Base-by-base conservation (phyloP, 75 land plant species). In the Sequoia sempervirens region DNA sequence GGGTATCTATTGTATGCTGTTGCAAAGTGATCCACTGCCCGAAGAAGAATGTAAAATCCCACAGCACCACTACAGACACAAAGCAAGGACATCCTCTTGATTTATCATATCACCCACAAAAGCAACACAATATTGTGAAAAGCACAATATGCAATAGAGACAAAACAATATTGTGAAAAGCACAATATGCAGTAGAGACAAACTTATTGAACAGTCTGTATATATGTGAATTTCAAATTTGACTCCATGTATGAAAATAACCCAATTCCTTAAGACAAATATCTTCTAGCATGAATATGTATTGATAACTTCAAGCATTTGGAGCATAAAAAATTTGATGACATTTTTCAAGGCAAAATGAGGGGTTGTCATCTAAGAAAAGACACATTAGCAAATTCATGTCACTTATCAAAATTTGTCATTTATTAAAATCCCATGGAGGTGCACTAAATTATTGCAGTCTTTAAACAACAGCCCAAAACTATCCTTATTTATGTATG, bases 21-120 rank as follows among this genome's bases (percentile, higher is more conserved):
- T 70, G 92, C 89, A 88, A 92, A 97, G 37, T 90, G 88, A 82
- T 97, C 99, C 81, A 93, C 96, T 47, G 98, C 98, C 58, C 99
- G 91, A 87, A 95, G 91, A 20, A 97, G 88, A 83, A 97, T 85
- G 84, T 94, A 97, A 81, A 97, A 91, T 9, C 91, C 88, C 30
- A 90, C 87, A 73, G 94, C 90, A 83, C 86, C 83, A 85, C 94
- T 97, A 88, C 45, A 61, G 58, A 45, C 84, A 84, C 32, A 23
- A 40, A 38, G 13, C 34, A 81, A 32, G 38, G 38, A 82, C 84
- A 81, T 82, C 50, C 18, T 58, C 82, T 52, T 81, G 20, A n/a
- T 43, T 82, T 50, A 83, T 81, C 34, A 32, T 38, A 82, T 36
- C n/a, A 13, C 40, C 45, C 17, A 80, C 53, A 79, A 50, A 28